A percentile compares a stretch with the other conserved stretches of the same genome.
These are phyloP conservation scores for Solanum etuberosum DNA, from an alignment of 257 asterid genomes.

Conservation along the genomic window DNA sequence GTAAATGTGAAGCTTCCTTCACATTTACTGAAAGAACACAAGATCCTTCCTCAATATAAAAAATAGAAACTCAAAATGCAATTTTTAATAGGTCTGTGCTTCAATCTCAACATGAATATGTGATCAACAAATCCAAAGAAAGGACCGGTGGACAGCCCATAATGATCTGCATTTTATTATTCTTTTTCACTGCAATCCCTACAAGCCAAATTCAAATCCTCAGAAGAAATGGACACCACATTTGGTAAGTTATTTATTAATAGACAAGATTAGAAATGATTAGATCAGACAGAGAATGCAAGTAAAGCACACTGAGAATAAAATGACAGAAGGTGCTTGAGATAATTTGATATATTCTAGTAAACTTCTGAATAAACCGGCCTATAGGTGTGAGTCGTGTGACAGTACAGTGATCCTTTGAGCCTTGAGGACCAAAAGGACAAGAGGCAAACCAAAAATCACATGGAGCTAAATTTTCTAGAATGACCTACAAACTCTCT, in stretches of 20 bases:
- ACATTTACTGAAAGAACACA: not conserved
- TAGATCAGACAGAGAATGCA: not conserved
- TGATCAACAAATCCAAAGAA: not conserved
- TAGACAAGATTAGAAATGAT: not conserved
- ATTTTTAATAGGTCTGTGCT: not conserved
- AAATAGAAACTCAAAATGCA: not conserved
- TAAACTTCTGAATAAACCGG: not conserved
- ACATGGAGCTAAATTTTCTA: not conserved
- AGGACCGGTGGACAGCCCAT: not conserved
- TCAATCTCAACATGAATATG: not conserved
- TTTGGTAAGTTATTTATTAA: not conserved
- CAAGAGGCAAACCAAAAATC: not conserved
- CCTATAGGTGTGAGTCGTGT: not conserved
- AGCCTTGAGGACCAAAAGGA: not conserved
- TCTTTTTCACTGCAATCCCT: not conserved
- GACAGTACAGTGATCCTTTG: not conserved
- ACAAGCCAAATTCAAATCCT: not conserved
- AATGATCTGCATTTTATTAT: not conserved
- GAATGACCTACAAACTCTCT: not conserved
- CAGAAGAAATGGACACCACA: not conserved
- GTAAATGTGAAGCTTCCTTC: not conserved
- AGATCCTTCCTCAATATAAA: not conserved
- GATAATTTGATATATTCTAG: not conserved
- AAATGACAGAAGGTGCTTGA: not conserved
- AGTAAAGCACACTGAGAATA: not conserved